Conservation (phyloP, 495 filamentous ascomycete species). For the Penicillium manginii region DNA sequence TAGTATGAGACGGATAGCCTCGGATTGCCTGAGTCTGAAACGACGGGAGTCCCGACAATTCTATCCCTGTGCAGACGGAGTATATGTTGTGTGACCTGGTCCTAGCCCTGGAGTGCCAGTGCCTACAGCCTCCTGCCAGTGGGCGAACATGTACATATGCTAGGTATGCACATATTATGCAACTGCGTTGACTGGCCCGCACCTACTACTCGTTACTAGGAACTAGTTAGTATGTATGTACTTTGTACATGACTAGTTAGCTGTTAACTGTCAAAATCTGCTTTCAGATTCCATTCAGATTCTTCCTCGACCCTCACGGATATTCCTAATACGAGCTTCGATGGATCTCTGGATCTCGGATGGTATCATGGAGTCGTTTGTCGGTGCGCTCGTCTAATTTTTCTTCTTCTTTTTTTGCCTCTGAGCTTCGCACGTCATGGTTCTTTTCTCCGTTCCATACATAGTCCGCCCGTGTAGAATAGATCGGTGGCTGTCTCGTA, state of each 20-base stretch:
- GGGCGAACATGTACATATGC: too few species aligned
- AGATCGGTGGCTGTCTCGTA: neutral
- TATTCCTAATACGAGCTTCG: neutral
- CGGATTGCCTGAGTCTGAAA: conserved; percentile 2
- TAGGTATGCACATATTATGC: too few species aligned
- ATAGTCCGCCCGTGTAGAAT: neutral
- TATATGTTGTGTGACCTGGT: neutral
- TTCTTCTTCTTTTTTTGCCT: neutral
- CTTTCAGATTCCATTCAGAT: neutral
- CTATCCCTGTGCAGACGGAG: neutral
- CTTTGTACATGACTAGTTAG: neutral
- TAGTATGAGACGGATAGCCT: neutral
- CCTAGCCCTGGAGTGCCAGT: too few species aligned
- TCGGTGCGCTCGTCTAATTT: neutral
- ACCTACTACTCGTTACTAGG: too few species aligned
- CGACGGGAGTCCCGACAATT: neutral
- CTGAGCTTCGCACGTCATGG: neutral
- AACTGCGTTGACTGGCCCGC: too few species aligned
- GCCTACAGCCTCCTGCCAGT: too few species aligned
- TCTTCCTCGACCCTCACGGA: neutral
- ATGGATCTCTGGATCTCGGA: neutral
- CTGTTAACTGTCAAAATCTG: neutral
- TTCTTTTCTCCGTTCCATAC: too few species aligned
- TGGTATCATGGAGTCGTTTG: too few species aligned
- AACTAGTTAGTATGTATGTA: too few species aligned